Percentiles rank a stretch among this genome's conserved stretches.
Conservation (phyloP, 2,329 filamentous ascomycete species). For the Mycosphaerella sp. region DNA sequence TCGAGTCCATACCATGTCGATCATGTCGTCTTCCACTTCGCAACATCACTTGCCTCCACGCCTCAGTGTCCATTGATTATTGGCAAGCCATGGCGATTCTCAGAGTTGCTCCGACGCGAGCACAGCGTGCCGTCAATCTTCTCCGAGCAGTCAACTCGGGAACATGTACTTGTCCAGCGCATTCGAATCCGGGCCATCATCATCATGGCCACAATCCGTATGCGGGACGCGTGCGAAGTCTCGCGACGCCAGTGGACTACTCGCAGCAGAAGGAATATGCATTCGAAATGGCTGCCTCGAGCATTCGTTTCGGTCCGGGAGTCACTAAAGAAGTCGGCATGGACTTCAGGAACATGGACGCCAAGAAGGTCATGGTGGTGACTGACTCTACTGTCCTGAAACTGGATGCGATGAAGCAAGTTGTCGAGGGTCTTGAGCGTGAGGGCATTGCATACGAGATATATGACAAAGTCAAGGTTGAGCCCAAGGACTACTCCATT, state of each 20-base stretch:
- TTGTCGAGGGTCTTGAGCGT: conserved; percentile 67
- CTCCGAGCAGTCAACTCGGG: conserved; percentile 87
- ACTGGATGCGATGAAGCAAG: conserved; percentile 84
- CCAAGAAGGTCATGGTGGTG: conserved; percentile 82
- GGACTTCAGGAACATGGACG: conserved; percentile 89
- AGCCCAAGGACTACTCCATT: conserved; percentile 91
- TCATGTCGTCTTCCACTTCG: neutral
- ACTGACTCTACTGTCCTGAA: conserved; percentile 78
- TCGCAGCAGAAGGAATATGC: conserved; percentile 86
- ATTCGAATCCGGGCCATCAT: conserved; percentile 71
- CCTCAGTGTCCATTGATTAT: no score
- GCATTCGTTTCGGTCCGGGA: conserved; percentile 88
- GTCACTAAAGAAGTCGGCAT: conserved; percentile 91
- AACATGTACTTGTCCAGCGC: conserved; percentile 79
- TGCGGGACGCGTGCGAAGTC: conserved; percentile 44
- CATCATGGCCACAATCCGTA: conserved; percentile 52
- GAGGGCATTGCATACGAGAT: conserved; percentile 78
- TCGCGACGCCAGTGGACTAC: conserved; percentile 71
- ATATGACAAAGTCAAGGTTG: conserved; percentile 72
- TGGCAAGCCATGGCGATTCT: conserved; percentile 36
- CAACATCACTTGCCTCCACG: no score
- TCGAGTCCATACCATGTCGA: no score
- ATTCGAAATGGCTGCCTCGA: conserved; percentile 96
- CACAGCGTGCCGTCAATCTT: conserved; percentile 60
- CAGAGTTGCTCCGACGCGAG: conserved; percentile 41